These are phyloP conservation scores for Populus hybrid DNA, from an alignment of 441 rosid species.

Conservation along the genomic window DNA sequence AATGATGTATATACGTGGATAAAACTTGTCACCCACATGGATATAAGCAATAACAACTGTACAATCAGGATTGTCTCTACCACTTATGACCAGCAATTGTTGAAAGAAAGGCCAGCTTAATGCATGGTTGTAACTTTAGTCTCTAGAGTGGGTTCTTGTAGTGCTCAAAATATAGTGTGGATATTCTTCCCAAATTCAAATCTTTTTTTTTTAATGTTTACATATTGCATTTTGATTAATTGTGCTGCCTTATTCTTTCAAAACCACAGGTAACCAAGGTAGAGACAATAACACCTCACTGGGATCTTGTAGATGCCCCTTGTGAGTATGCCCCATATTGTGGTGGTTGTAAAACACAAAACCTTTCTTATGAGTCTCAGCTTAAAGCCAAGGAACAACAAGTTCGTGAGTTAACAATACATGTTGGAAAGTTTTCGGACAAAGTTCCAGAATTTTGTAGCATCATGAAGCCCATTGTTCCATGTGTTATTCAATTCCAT, in stretches of 20 bases:
- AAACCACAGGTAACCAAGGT: conserved; percentile 58
- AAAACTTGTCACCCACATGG: neutral
- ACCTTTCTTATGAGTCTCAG: conserved; percentile 78
- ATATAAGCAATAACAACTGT: neutral
- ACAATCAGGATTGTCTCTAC: neutral
- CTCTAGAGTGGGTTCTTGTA: neutral
- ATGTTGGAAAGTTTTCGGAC: conserved; percentile 68
- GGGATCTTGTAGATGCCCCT: conserved; percentile 78
- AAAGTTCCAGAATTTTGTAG: conserved; percentile 35
- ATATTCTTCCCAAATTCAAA: neutral
- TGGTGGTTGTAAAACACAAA: conserved; percentile 92
- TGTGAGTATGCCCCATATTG: conserved; percentile 82
- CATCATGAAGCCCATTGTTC: conserved; percentile 71
- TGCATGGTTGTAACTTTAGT: too few species aligned
- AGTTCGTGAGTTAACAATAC: conserved; percentile 58
- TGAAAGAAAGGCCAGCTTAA: too few species aligned
- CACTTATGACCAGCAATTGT: neutral
- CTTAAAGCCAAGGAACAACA: conserved; percentile 80
- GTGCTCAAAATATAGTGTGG: neutral
- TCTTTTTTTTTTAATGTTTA: neutral
- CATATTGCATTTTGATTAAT: neutral
- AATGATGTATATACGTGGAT: neutral
- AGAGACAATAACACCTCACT: conserved; percentile 64
- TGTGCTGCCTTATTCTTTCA: conserved; percentile 14
- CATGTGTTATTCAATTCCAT: conserved; percentile 74